Evolutionary conservation across 2,329 filamentous ascomycete genomes (phyloP).

Genomic region (Lecanosticta acicola): DNA sequence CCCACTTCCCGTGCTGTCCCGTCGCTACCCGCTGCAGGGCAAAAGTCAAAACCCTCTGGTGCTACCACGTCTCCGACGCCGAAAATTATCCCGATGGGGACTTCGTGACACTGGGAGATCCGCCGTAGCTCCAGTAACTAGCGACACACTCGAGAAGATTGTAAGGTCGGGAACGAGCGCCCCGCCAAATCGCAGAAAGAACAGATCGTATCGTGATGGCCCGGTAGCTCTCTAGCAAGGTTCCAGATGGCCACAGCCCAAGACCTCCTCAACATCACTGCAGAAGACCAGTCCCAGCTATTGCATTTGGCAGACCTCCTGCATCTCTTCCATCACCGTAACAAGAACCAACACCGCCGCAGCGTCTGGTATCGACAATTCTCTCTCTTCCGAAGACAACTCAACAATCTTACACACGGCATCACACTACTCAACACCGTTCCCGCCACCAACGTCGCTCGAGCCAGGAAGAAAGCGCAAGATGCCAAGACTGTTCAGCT

Average conservation of each 20-base stretch:
- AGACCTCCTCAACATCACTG: constrained; percentile 7
- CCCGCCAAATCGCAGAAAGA: no score
- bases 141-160: no score
- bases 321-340: constrained; percentile 70
- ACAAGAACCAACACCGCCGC: constrained; percentile 83
- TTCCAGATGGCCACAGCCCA: constrained; percentile 1
- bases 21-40: background rate
- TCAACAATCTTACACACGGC: constrained; percentile 48
- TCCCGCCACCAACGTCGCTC: constrained; percentile 27
- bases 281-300: constrained; percentile 2
- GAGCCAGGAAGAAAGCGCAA: constrained; percentile 22
- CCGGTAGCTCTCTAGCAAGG: background rate
- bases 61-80: no score
- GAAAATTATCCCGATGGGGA: no score
- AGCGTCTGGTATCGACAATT: constrained; percentile 78
- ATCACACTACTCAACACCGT: constrained; percentile 19
- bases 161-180: no score
- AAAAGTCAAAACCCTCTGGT: background rate
- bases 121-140: no score
- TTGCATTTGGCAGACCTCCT: constrained; percentile 51
- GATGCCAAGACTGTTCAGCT: constrained; percentile 23
- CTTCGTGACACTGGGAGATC: no score
- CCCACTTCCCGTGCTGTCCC: background rate
- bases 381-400: constrained; percentile 62
- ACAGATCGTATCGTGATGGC: no score